phyloP scores from a whole-genome alignment of 345 rosid genomes.

The Corchorus olitorius region DNA sequence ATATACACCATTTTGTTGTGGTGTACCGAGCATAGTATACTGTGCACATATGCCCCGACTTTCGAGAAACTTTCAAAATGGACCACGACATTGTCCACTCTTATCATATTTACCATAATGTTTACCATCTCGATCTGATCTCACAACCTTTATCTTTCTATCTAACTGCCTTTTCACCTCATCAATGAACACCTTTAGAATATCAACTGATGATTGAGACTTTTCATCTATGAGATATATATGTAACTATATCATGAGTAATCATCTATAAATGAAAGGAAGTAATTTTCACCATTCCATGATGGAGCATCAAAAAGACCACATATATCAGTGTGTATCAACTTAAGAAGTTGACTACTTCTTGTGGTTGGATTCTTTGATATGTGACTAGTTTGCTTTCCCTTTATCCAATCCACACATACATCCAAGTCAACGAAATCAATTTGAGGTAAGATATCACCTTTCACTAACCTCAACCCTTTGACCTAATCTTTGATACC shows the following conservation, averaged over 20 bases:
- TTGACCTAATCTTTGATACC: not conserved
- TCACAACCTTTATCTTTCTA: not conserved
- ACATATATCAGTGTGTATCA: slow-evolving; percentile 5
- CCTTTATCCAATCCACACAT: not conserved
- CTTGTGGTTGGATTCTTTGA: not conserved
- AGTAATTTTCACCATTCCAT: not conserved
- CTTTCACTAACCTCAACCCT: not conserved
- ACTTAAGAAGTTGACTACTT: not conserved
- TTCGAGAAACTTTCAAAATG: slow-evolving; percentile 1
- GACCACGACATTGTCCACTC: not conserved
- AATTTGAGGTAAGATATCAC: not conserved
- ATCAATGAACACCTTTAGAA: not conserved
- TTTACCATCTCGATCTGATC: not conserved
- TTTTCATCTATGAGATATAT: not conserved
- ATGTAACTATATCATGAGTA: not conserved
- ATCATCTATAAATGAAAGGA: not conserved
- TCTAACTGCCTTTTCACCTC: not conserved
- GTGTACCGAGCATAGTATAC: not conserved
- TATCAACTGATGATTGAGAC: not conserved
- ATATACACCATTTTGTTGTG: not conserved
- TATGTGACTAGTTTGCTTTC: not conserved
- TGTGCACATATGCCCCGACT: not conserved
- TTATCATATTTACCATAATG: not conserved
- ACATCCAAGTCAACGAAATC: not conserved
- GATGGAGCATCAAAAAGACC: not conserved